Evolutionary conservation across 306 rosid genomes (phyloP).

Genomic region (Lathyrus tuberosus): DNA sequence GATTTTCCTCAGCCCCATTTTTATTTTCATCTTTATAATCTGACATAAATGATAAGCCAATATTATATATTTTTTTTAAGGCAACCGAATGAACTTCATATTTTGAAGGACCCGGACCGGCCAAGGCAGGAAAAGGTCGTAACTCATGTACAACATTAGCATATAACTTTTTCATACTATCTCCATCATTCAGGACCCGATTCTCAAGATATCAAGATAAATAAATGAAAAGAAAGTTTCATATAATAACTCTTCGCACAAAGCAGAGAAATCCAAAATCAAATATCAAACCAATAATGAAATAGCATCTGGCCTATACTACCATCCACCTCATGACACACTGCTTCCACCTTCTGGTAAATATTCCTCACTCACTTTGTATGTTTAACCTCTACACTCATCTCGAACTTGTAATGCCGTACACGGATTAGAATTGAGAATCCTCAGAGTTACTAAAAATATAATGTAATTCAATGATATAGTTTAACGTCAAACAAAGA

Average conservation of each 20-base stretch:
- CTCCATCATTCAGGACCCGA: slow-evolving; percentile 71
- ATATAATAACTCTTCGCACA: neutral
- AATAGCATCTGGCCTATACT: slow-evolving; percentile 62
- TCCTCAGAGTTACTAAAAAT: slow-evolving; percentile 1
- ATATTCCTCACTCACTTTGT: slow-evolving; percentile 73
- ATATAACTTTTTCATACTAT: slow-evolving; percentile 64
- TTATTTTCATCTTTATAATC: slow-evolving; percentile 23
- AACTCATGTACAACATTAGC: slow-evolving; percentile 68
- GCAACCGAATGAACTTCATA: slow-evolving; percentile 42
- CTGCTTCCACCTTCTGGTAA: slow-evolving; percentile 82
- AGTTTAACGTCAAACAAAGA: slow-evolving; percentile 22
- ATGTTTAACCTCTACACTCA: slow-evolving; percentile 61
- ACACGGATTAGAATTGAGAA: slow-evolving; percentile 20
- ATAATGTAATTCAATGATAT: slow-evolving; percentile 8
- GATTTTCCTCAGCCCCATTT: slow-evolving; percentile 44
- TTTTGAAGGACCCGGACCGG: slow-evolving; percentile 44
- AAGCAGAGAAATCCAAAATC: neutral
- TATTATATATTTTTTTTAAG: slow-evolving; percentile 32
- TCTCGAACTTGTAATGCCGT: slow-evolving; percentile 35
- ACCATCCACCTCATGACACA: slow-evolving; percentile 78
- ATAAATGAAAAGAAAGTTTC: slow-evolving; percentile 5
- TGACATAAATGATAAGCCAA: slow-evolving; percentile 39
- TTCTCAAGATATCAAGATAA: slow-evolving; percentile 56
- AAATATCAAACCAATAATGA: slow-evolving; percentile 32
- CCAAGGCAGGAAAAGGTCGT: slow-evolving; percentile 47